phyloP scores from a whole-genome alignment of 2,329 filamentous ascomycete genomes.

The Aphanoascus verrucosus region DNA sequence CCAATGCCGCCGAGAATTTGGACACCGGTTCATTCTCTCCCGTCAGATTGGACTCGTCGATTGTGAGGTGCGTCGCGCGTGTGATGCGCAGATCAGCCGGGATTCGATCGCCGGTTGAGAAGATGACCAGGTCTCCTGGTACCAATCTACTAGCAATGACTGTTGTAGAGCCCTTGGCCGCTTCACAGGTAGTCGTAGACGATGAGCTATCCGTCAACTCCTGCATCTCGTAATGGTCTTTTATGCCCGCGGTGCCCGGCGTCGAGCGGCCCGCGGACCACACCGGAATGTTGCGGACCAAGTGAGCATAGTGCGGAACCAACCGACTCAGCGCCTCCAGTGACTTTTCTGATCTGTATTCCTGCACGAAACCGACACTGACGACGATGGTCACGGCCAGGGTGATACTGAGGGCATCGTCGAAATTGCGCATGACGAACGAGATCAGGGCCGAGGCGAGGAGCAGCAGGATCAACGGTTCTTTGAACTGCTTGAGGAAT shows the following conservation, averaged over 20 bases:
- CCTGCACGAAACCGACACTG: slow-evolving; percentile 88
- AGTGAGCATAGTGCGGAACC: slow-evolving; percentile 87
- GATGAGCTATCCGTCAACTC: slow-evolving; percentile 24
- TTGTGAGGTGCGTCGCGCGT: slow-evolving; percentile 75
- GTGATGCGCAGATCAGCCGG: slow-evolving; percentile 94
- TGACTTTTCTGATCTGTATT: slow-evolving; percentile 95
- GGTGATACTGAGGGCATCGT: slow-evolving; percentile 91
- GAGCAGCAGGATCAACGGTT: slow-evolving; percentile 86
- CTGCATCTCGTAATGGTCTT: slow-evolving; percentile 41
- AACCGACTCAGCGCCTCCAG: slow-evolving; percentile 88
- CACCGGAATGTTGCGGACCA: slow-evolving; percentile 55
- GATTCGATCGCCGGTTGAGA: slow-evolving; percentile 91
- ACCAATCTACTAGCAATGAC: slow-evolving; percentile 82
- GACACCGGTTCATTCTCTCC: slow-evolving; percentile 90
- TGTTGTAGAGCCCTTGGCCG: slow-evolving; percentile 66
- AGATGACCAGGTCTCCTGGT: slow-evolving; percentile 82
- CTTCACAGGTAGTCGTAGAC: slow-evolving; percentile 45
- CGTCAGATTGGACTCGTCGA: slow-evolving; percentile 93
- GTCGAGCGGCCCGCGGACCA: slow-evolving; percentile 19
- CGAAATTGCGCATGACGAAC: slow-evolving; percentile 80
- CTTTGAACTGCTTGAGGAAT: slow-evolving; percentile 93
- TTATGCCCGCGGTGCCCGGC: slow-evolving; percentile 19
- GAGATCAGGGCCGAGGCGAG: slow-evolving; percentile 81
- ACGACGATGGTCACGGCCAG: slow-evolving; percentile 96
- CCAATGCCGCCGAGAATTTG: slow-evolving; percentile 57